These are phyloP conservation scores for Colletotrichum neosansevieriae DNA, from an alignment of 2,329 filamentous ascomycete species.

Conservation along the genomic window DNA sequence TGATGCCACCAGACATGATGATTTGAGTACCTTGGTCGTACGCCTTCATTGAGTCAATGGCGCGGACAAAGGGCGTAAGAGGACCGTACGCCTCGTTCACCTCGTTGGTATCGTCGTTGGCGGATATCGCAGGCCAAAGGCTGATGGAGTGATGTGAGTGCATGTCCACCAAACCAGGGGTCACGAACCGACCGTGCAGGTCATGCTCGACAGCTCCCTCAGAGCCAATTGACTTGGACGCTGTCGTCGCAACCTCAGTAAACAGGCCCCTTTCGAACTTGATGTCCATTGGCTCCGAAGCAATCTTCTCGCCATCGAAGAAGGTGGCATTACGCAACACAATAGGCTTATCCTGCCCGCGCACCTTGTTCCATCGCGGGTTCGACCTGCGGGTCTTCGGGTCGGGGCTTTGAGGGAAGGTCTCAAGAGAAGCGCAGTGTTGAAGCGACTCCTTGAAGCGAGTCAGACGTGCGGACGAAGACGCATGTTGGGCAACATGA, in stretches of 20 bases:
- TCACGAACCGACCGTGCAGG: slow-evolving; percentile 54
- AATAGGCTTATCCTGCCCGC: slow-evolving; percentile 52
- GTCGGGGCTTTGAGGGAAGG: slow-evolving; percentile 31
- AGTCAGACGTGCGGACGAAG: slow-evolving; percentile 24
- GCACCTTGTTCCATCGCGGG: slow-evolving; percentile 54
- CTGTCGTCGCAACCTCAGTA: slow-evolving; percentile 44
- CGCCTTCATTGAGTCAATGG: slow-evolving; percentile 55
- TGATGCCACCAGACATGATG: slow-evolving; percentile 59
- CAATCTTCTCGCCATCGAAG: slow-evolving; percentile 56
- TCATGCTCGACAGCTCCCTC: slow-evolving; percentile 45
- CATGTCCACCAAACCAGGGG: slow-evolving; percentile 59
- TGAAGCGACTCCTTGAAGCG: slow-evolving; percentile 33
- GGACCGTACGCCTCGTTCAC: slow-evolving; percentile 48
- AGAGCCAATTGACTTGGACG: slow-evolving; percentile 34
- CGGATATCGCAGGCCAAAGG: slow-evolving; percentile 50
- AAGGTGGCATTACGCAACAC: slow-evolving; percentile 56
- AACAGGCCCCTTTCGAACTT: slow-evolving; percentile 54
- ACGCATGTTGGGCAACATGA: slow-evolving; percentile 23
- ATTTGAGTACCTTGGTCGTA: slow-evolving; percentile 53
- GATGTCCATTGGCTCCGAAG: slow-evolving; percentile 51
- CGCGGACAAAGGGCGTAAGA: slow-evolving; percentile 53
- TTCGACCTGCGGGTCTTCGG: slow-evolving; percentile 44
- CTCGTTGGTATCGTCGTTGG: slow-evolving; percentile 54
- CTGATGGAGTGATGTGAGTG: slow-evolving; percentile 56
- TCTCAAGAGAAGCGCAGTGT: slow-evolving; percentile 34